phyloP scores from a whole-genome alignment of 306 rosid species.

The Carpinus fangiana region DNA sequence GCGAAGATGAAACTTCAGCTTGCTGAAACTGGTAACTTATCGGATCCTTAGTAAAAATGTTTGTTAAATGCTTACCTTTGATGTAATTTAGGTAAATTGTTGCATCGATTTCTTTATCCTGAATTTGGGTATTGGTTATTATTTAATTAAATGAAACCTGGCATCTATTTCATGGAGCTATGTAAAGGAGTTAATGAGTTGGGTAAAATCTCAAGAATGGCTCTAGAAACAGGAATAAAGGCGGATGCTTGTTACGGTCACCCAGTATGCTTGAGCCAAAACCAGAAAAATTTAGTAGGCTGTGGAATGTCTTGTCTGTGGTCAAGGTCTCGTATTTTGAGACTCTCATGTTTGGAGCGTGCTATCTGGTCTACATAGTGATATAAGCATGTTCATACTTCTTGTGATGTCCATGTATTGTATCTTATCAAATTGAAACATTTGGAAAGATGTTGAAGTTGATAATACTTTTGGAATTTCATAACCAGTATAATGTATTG shows the following conservation, averaged over 20 bases:
- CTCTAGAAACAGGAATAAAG: neutral
- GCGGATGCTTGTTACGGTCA: neutral
- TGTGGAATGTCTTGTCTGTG: neutral
- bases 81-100: neutral
- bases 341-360: neutral
- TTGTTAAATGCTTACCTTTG: neutral
- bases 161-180: neutral
- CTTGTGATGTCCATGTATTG: neutral
- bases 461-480: neutral
- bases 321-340: neutral
- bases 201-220: neutral
- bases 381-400: neutral
- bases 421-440: neutral
- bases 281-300: neutral
- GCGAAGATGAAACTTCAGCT: conserved; percentile 96
- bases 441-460: neutral
- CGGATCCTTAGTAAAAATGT: neutral
- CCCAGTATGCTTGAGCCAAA: neutral
- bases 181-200: neutral
- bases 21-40: conserved; percentile 66
- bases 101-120: neutral
- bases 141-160: neutral
- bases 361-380: neutral
- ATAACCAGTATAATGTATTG: neutral
- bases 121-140: neutral